Evolutionary conservation across 2,329 filamentous ascomycete genomes (phyloP), one percentile per base, ranked within the genome.

Genomic region (Aspergillus sp.): DNA sequence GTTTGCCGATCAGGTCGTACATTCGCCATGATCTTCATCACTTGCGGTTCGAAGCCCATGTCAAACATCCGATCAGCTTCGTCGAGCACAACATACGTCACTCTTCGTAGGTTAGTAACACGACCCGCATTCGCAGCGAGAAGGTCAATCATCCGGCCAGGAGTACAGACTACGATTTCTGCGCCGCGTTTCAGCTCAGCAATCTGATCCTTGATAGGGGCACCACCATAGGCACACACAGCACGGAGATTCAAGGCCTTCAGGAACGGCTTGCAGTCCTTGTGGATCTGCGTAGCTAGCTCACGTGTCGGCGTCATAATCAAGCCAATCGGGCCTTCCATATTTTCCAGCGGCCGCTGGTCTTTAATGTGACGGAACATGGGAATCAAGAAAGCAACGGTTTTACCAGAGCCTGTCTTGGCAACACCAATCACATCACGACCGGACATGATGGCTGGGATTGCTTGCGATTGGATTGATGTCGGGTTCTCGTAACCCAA

Each of bases 1-100:
- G 91, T 96, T 69, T 99, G 94, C 47, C 89, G 86, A 68, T 96
- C 89, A 0, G 94, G 92, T 45, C 94, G 87, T 69, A 96, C 88
- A 65, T 94, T 96, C 60, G 85, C 85, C 67, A 97, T 86, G 53
- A 99, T 94, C 72, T 95, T 96, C 84, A 94, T 94, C 49, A 99
- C 92, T 71, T 99, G 94, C 2, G 94, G 93, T 73, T 96, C 93
- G 66, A 99, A 99, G 13, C 94, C 94, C 94, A 99, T 97, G 70
- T 99, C 94, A 68, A 97, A 96, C 94, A 99, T 97, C 56, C 94
- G 88, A 73, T 99, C 94, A 45, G 94, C 94, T 74, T 99, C 94
- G 68, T 99, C 94, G 36, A 99, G 82, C 10, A 99, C 94, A 20
- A 96, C 85, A 69, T 97, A 99, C 0, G 90, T 94, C 11, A 96